These are phyloP conservation scores for Fusarium heterosporum DNA, from an alignment of 2,329 filamentous ascomycete species.

Conservation along the genomic window DNA sequence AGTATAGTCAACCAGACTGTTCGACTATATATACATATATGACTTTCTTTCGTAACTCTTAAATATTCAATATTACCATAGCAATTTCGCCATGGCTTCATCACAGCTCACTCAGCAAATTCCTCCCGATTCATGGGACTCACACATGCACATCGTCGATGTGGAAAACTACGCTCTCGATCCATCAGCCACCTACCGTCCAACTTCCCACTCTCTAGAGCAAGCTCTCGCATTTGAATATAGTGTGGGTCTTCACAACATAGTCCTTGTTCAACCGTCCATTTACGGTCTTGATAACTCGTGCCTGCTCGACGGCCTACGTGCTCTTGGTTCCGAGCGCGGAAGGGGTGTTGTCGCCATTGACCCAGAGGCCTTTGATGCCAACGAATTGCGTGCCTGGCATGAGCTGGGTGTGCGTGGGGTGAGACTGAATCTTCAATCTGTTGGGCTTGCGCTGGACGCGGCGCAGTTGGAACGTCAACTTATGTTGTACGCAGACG, in stretches of 20 bases:
- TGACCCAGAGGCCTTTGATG: slow-evolving; percentile 58
- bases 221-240: slow-evolving; percentile 65
- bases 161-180: slow-evolving; percentile 62
- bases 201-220: slow-evolving; percentile 60
- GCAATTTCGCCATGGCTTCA: slow-evolving; percentile 8
- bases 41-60: background rate
- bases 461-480: slow-evolving; percentile 55
- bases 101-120: slow-evolving; percentile 43
- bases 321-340: slow-evolving; percentile 59
- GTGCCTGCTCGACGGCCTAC: slow-evolving; percentile 67
- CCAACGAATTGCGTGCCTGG: slow-evolving; percentile 61
- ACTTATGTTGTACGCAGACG: slow-evolving; percentile 61
- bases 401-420: slow-evolving; percentile 68
- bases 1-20: background rate
- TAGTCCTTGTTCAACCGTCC: slow-evolving; percentile 71
- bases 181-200: slow-evolving; percentile 62
- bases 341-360: slow-evolving; percentile 68
- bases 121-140: slow-evolving; percentile 66
- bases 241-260: slow-evolving; percentile 63
- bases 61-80: background rate
- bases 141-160: slow-evolving; percentile 73
- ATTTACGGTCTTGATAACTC: slow-evolving; percentile 72
- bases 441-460: slow-evolving; percentile 58
- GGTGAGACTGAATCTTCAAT: slow-evolving; percentile 69
- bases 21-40: background rate